Evolutionary conservation across 148 eudicot genomes (phyloP), one percentile per base, ranked within the genome.

Genomic region (Simmondsia chinensis): DNA sequence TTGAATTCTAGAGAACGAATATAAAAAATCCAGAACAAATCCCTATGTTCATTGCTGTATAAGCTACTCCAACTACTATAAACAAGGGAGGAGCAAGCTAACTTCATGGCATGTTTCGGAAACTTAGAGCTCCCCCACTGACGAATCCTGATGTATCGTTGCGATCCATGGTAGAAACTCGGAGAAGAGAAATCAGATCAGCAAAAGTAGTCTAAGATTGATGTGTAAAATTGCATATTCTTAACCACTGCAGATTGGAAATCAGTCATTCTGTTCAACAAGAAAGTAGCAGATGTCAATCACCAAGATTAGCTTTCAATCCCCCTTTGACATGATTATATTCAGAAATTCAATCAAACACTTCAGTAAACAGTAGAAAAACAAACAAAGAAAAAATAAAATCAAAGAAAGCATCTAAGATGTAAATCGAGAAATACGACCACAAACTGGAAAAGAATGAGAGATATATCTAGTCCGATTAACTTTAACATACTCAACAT

Each of bases 81-180:
- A 29, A 55, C 64, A 38, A 45, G 3, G 34, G 38, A 53, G 34
- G 17, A 10, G 18, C 55, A 19, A 30, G 0, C 15, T 20, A 54
- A 27, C 26, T 15, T 23, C 29, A 29, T 36, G 11, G 15, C 12
- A 29, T 14, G 35, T 24, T 20, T 15, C 13, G 36, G n/a, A 17
- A 30, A 20, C 11, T 18, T 4, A 48, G 10, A 3, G 57, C 41
- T 40, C 82, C 77, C 20, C 86, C 86, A 33, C 94, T 73, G 35
- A 83, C 87, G 65, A 83, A 83, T 20, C 94, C 94, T 3, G 87
- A 75, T 40, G 87, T 83, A 54, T 83, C 94, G 3, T 56, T 28
- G 35, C 83, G 94, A 58, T 83, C 94, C 94, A 83, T 83, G 57
- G 20, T 27, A 1, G 6, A 16, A 5, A 45, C n/a, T 35, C 22